phyloP scores from a whole-genome alignment of 2,329 filamentous ascomycete species.

The Beauveria varroae region DNA sequence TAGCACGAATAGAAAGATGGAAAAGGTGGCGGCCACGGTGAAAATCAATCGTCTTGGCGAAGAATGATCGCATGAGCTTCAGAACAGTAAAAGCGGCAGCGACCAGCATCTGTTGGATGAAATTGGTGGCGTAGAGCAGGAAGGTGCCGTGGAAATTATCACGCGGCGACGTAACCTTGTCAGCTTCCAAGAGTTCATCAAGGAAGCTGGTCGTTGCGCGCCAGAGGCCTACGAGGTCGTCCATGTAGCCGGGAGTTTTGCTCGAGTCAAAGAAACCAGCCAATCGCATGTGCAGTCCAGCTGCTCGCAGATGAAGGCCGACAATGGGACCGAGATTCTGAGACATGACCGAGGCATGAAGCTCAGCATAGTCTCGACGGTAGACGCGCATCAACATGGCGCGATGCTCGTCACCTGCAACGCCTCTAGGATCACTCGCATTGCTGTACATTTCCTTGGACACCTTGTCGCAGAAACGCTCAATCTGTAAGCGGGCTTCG shows the following conservation, averaged over 20 bases:
- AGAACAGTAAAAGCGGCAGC: slow-evolving; percentile 70
- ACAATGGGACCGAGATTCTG: slow-evolving; percentile 51
- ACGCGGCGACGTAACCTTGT: slow-evolving; percentile 38
- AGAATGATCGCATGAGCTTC: slow-evolving; percentile 72
- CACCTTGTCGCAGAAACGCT: slow-evolving; percentile 69
- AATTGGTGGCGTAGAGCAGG: slow-evolving; percentile 62
- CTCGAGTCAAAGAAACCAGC: slow-evolving; percentile 78
- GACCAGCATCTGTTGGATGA: slow-evolving; percentile 80
- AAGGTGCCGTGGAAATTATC: slow-evolving; percentile 44
- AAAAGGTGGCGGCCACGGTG: slow-evolving; percentile 62
- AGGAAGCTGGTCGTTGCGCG: slow-evolving; percentile 63
- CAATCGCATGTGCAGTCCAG: slow-evolving; percentile 66
- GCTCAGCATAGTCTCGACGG: slow-evolving; percentile 55
- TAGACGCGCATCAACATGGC: slow-evolving; percentile 61
- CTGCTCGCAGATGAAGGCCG: slow-evolving; percentile 63
- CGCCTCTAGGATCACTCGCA: slow-evolving; percentile 62
- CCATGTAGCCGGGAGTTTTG: slow-evolving; percentile 60
- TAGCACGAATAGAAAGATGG: slow-evolving; percentile 60
- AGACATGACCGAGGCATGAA: slow-evolving; percentile 53
- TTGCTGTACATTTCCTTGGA: slow-evolving; percentile 76
- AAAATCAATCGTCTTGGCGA: slow-evolving; percentile 63
- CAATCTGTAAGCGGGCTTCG: slow-evolving; percentile 61
- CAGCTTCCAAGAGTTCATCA: slow-evolving; percentile 52
- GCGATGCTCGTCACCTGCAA: slow-evolving; percentile 59
- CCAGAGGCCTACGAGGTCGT: slow-evolving; percentile 70